Evolutionary conservation across 164 flowering plant species (phyloP).

Genomic region (Liriodendron chinense): DNA sequence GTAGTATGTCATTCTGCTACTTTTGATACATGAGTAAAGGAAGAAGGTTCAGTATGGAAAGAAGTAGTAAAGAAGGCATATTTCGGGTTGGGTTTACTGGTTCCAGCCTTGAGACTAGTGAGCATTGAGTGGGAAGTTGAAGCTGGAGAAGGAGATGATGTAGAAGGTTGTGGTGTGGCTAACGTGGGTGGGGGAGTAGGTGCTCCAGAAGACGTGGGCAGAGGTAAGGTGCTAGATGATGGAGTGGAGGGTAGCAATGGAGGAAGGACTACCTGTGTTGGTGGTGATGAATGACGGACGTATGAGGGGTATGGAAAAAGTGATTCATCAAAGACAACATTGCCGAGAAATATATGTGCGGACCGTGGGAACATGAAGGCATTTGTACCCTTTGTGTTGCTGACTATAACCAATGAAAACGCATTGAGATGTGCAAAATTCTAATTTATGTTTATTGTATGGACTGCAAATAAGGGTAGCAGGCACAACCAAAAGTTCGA

Average conservation of each 20-base stretch:
- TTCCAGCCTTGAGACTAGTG: neutral
- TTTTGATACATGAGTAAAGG: neutral
- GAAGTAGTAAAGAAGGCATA: neutral
- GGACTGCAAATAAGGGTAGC: conserved; percentile 4
- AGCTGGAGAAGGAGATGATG: no score
- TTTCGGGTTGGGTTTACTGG: neutral
- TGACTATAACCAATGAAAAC: conserved; percentile 12
- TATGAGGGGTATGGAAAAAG: neutral
- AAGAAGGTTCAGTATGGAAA: no score
- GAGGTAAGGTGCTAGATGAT: no score
- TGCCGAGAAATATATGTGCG: neutral
- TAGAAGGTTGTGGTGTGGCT: no score
- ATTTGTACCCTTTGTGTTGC: conserved; percentile 3
- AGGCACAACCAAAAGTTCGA: conserved; percentile 1
- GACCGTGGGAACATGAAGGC: neutral
- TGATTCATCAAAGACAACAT: conserved; percentile 12
- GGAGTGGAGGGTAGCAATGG: neutral
- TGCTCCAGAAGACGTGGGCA: no score
- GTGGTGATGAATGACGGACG: neutral
- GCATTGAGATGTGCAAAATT: neutral
- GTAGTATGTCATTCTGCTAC: neutral
- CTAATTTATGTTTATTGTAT: neutral
- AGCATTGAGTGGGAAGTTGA: neutral
- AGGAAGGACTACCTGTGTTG: neutral
- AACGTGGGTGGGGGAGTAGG: no score